These are phyloP conservation scores for Russula sp. DNA, from an alignment of 768 basidiomycete species.

Conservation along the genomic window DNA sequence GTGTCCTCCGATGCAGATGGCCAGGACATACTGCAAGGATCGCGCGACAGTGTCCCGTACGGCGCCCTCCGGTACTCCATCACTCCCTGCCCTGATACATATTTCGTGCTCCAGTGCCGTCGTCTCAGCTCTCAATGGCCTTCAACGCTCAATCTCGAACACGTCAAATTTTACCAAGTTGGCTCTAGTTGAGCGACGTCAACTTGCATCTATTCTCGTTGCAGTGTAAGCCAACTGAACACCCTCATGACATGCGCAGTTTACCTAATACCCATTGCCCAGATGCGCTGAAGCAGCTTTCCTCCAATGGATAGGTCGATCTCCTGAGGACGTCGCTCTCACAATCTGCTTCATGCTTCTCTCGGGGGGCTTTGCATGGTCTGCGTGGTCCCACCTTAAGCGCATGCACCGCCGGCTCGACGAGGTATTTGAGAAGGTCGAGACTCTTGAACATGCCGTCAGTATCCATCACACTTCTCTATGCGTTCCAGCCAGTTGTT, in stretches of 20 bases:
- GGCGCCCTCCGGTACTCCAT: background rate
- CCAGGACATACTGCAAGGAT: background rate
- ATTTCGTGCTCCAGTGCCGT: background rate
- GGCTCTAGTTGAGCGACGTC: background rate
- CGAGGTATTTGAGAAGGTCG: background rate
- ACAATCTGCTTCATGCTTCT: conserved; percentile 1
- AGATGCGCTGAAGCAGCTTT: conserved; percentile 1
- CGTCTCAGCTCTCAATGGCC: background rate
- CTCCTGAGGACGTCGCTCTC: background rate
- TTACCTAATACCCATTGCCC: background rate
- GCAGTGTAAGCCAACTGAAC: conserved; percentile 2
- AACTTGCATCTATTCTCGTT: background rate
- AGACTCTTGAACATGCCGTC: conserved; percentile 5
- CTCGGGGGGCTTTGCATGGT: background rate
- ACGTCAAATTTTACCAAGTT: background rate
- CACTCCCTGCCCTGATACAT: background rate
- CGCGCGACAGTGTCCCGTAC: background rate
- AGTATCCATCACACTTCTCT: background rate
- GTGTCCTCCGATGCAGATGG: background rate
- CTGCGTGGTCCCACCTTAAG: conserved; percentile 3
- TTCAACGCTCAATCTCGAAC: background rate
- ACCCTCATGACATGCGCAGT: background rate
- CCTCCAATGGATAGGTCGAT: background rate
- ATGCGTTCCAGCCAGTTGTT: background rate
- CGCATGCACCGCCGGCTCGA: background rate